phyloP scores from a whole-genome alignment of 2,329 filamentous ascomycete species.

The Sporothrix inflata region DNA sequence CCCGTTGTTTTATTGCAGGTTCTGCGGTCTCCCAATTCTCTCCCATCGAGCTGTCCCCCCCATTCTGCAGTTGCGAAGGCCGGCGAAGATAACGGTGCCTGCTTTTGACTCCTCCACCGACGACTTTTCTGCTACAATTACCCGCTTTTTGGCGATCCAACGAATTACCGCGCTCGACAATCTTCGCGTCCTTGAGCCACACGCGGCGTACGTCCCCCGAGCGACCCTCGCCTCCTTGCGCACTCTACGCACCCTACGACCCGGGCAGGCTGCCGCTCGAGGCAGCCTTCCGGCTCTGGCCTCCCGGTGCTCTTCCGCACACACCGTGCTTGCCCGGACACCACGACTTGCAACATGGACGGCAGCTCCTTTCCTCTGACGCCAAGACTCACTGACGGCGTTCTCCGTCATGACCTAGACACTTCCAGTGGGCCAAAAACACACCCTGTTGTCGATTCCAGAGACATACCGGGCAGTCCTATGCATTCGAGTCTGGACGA shows the following conservation, averaged over 20 bases:
- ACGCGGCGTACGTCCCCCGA: not conserved
- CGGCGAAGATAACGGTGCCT: not conserved
- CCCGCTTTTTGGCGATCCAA: not conserved
- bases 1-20: not conserved
- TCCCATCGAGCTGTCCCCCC: not conserved
- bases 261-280: not conserved
- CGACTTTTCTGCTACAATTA: not conserved
- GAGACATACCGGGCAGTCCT: not conserved
- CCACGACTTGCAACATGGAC: slow-evolving; percentile 22
- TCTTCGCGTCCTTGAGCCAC: not conserved
- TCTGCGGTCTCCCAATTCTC: not conserved
- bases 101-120: not conserved
- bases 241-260: not conserved
- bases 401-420: not conserved
- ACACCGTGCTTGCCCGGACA: not conserved
- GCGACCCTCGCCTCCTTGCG: not conserved
- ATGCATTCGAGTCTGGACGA: not conserved
- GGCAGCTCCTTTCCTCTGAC: slow-evolving; percentile 4
- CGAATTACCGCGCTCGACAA: not conserved
- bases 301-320: not conserved
- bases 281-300: not conserved
- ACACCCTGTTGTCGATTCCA: not conserved
- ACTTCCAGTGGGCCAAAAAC: not conserved
- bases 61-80: not conserved
- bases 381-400: not conserved